Percentiles rank a stretch among this genome's conserved stretches.
These are phyloP conservation scores for Kwoniella sp. DNA, from an alignment of 768 basidiomycete genomes.

Conservation along the genomic window DNA sequence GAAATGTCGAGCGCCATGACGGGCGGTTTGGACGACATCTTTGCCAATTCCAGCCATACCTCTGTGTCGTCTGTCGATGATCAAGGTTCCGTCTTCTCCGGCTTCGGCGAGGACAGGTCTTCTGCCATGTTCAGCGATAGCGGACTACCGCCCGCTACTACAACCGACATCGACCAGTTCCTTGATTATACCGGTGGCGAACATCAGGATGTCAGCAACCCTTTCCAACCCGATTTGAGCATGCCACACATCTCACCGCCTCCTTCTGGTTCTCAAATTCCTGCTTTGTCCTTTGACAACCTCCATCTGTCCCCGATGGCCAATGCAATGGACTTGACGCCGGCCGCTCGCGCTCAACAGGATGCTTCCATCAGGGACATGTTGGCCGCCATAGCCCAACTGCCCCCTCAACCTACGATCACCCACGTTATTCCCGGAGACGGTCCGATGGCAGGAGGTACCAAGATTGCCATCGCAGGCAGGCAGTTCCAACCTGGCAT, in stretches of 20 bases:
- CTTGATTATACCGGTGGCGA: conserved; percentile 46
- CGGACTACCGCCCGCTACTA: conserved; percentile 35
- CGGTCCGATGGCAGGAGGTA: conserved; percentile 85
- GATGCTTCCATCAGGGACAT: conserved; percentile 24
- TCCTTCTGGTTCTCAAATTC: conserved; percentile 1
- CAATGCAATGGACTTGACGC: conserved; percentile 19
- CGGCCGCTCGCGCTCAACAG: conserved; percentile 22
- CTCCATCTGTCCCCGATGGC: conserved; percentile 15
- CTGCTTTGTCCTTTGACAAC: conserved; percentile 24
- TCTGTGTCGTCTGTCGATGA: conserved; percentile 35
- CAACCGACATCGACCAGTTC: conserved; percentile 40
- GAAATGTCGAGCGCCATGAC: conserved; percentile 36
- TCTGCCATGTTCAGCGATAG: conserved; percentile 40
- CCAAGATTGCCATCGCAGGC: conserved; percentile 90
- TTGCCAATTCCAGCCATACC: conserved; percentile 30
- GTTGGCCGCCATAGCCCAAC: conserved; percentile 18
- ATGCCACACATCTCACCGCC: conserved; percentile 9
- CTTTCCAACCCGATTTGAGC: conserved; percentile 20
- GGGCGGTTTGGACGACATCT: conserved; percentile 36
- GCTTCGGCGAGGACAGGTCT: conserved; percentile 30
- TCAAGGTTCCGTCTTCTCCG: conserved; percentile 36
- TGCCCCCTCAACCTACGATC: conserved; percentile 58
- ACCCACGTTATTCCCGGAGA: conserved; percentile 59
- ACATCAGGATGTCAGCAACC: conserved; percentile 27
- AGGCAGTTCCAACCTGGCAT: conserved; percentile 68